Evolutionary conservation across 768 basidiomycete genomes (phyloP), one percentile per base, ranked within the genome.

Genomic region (Tremella yokohamensis): DNA sequence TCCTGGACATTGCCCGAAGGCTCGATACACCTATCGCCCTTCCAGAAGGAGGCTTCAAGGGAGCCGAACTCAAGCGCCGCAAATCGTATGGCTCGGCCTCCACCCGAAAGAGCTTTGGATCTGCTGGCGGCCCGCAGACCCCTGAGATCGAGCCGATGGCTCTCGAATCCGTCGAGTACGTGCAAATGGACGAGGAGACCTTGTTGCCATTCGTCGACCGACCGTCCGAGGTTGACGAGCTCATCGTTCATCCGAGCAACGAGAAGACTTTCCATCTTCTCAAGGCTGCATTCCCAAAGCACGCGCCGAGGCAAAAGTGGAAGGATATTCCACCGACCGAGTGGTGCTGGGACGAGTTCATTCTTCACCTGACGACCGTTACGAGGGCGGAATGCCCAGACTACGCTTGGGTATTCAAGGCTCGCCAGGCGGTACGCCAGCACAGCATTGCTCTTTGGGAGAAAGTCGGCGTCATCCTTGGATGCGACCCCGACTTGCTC

Each of bases 391-490:
- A 84, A 29, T 84, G 81, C 0, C 80, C 84, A 2, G 91, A 96
- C 67, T 80, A 81, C 18, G 69, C 84, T 26, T 96, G 89, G 89
- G 83, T 86, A 47, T 80, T 81, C 67, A 82, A 83, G 9, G 83
- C 85, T 0, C 84, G 89, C n/a, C 82, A 81, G 54, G 90, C 89
- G 66, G 83, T 94, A 65, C 79, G 87, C 19, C 77, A 83, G 22
- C 86, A 85, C 63, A 87, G 85, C 13, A 90, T 93, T 68, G 83
- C 90, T 40, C 85, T 93, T 55, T 96, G 91, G 91, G 90, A 93
- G 74, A 83, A 90, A 56, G 79, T 93, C 68, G 92, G 91, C 68
- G 87, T 84, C 26, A 90, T 88, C 0, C 79, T 96, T 1, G 91
- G 91, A 3, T 86, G 91, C 3, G 90, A 91, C 9, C 86, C 86